A percentile compares a stretch with the other conserved stretches of the same genome.
Evolutionary conservation across 345 rosid genomes (phyloP).

Genomic region (Nasturtium officinale): DNA sequence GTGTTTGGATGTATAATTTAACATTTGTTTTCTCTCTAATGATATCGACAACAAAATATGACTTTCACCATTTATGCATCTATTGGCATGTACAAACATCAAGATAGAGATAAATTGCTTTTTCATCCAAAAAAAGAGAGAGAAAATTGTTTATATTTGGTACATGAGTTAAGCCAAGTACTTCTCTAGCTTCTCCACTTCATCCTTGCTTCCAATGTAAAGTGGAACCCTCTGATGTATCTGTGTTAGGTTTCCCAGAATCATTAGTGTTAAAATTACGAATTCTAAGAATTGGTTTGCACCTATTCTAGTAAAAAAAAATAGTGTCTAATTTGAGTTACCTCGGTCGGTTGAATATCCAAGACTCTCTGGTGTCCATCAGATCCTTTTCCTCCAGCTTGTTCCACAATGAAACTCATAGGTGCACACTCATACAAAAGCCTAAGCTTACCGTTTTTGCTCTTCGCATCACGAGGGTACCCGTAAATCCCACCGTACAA

Average conservation of each 20-base stretch:
- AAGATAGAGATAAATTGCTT: neutral
- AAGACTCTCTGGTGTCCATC: conserved; percentile 82
- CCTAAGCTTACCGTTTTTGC: conserved; percentile 94
- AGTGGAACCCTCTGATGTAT: conserved; percentile 91
- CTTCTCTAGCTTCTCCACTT: conserved; percentile 93
- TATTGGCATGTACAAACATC: conserved; percentile 5
- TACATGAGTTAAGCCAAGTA: conserved; percentile 64
- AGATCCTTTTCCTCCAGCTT: conserved; percentile 99
- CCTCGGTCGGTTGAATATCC: conserved; percentile 83
- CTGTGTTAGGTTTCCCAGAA: conserved; percentile 40
- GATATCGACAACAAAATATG: conserved; percentile 27
- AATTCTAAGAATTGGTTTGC: neutral
- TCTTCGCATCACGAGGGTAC: conserved; percentile 88
- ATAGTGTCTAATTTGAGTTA: conserved; percentile 21
- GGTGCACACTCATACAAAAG: conserved; percentile 95
- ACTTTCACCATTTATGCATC: conserved; percentile 31
- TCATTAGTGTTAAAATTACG: neutral
- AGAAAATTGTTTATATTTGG: conserved; percentile 27
- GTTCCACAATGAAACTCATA: conserved; percentile 93
- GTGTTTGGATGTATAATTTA: neutral
- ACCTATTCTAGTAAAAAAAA: neutral
- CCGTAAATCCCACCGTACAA: conserved; percentile 94
- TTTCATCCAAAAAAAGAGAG: neutral
- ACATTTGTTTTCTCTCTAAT: conserved; percentile 14
- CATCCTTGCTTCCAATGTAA: conserved; percentile 87